Conservation (phyloP, 73 alveolate species). For the Stentor coeruleus region DNA sequence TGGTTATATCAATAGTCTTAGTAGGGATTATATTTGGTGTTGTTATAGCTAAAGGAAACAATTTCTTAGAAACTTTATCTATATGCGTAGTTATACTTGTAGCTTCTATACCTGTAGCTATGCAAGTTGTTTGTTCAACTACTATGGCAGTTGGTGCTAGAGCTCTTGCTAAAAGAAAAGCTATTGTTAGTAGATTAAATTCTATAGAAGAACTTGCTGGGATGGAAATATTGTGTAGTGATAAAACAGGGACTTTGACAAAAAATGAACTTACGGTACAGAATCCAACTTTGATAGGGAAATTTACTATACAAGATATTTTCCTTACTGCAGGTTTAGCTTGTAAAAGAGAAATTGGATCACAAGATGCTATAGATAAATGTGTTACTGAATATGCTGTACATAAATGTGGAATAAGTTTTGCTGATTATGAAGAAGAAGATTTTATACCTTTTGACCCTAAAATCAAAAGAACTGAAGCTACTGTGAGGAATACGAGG, state of each 20-base stretch:
- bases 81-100: conserved; percentile 27
- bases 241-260: conserved; percentile 82
- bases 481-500: conserved; percentile 18
- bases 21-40: neutral
- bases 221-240: conserved; percentile 77
- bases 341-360: conserved; percentile 17
- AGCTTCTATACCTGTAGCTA: conserved; percentile 31
- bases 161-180: conserved; percentile 50
- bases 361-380: conserved; percentile 28
- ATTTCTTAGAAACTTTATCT: conserved; percentile 20
- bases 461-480: conserved; percentile 22
- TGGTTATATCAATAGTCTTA: neutral
- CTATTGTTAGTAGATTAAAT: conserved; percentile 70
- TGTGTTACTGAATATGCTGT: conserved; percentile 14
- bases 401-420: neutral
- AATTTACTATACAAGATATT: neutral
- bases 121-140: conserved; percentile 31
- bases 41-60: conserved; percentile 22
- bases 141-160: conserved; percentile 53
- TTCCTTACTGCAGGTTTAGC: conserved; percentile 27
- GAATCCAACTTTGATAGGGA: neutral
- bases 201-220: conserved; percentile 80
- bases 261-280: conserved; percentile 50
- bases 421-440: conserved; percentile 27
- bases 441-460: conserved; percentile 28